Conservation (phyloP, 192 early-diverging fungal species). For the Funneliformis geosporum region DNA sequence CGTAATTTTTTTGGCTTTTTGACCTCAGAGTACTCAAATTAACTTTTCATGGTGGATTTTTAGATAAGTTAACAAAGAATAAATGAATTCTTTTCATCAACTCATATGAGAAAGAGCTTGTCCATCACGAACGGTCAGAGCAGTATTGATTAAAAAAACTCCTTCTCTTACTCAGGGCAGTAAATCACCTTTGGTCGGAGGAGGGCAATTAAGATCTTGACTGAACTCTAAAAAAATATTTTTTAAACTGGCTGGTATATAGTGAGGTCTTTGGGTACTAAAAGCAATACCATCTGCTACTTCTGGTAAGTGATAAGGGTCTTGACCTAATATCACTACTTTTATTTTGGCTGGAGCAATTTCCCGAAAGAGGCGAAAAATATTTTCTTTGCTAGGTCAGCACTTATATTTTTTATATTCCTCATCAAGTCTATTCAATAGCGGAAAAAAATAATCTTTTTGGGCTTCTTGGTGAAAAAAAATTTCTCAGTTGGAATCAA, state of each 20-base stretch:
- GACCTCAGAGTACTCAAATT: conserved; percentile 16
- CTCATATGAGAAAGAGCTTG: conserved; percentile 25
- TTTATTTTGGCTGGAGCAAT: conserved; percentile 15
- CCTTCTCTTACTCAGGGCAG: conserved; percentile 26
- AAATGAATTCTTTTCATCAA: conserved; percentile 22
- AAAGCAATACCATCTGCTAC: conserved; percentile 23
- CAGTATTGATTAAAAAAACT: conserved; percentile 19
- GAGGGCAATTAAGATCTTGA: not conserved
- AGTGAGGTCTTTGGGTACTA: conserved; percentile 7
- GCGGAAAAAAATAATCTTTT: conserved; percentile 14
- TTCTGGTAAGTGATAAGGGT: conserved; percentile 19
- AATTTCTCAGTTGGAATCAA: conserved; percentile 1
- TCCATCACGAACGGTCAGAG: not conserved
- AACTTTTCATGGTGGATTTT: conserved; percentile 4
- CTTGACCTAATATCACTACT: conserved; percentile 23
- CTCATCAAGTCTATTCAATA: not conserved
- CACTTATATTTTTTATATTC: conserved; percentile 20
- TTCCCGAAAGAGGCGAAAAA: conserved; percentile 27
- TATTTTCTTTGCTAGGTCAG: conserved; percentile 27
- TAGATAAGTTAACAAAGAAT: conserved; percentile 4
- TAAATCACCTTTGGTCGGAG: conserved; percentile 11
- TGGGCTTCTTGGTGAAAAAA: conserved; percentile 25
- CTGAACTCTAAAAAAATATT: conserved; percentile 29
- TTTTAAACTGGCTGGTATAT: conserved; percentile 18
- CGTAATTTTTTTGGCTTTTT: conserved; percentile 18